These are phyloP conservation scores for Thermoascus crustaceus DNA, from an alignment of 2,329 filamentous ascomycete species.

Conservation along the genomic window DNA sequence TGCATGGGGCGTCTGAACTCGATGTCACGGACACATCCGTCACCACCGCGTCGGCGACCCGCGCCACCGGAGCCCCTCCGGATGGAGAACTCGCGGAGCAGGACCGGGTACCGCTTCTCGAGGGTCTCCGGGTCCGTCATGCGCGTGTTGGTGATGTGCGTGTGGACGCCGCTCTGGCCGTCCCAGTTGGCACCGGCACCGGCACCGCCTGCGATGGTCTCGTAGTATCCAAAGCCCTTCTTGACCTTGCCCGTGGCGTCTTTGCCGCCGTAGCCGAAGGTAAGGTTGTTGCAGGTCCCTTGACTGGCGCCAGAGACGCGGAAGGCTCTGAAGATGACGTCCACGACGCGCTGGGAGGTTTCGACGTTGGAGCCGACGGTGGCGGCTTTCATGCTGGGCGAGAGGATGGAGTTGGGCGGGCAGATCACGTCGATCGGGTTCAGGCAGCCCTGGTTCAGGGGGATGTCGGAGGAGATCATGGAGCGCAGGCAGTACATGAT, in stretches of 20 bases:
- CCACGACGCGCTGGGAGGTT: conserved; percentile 70
- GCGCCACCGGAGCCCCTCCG: conserved; percentile 56
- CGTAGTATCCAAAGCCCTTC: conserved; percentile 80
- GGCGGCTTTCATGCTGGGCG: conserved; percentile 66
- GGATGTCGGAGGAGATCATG: conserved; percentile 73
- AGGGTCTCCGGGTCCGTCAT: conserved; percentile 80
- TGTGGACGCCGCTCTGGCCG: conserved; percentile 69
- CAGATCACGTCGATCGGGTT: conserved; percentile 67
- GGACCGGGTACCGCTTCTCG: conserved; percentile 68
- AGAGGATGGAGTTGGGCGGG: conserved; percentile 63
- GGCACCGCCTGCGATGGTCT: conserved; percentile 74
- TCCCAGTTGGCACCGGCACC: conserved; percentile 70
- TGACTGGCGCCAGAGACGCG: conserved; percentile 69
- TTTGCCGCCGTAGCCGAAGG: conserved; percentile 72
- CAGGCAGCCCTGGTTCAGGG: conserved; percentile 78
- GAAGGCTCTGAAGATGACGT: conserved; percentile 76
- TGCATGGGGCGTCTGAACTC: conserved; percentile 76
- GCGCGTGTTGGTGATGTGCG: conserved; percentile 81
- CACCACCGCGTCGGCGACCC: conserved; percentile 62
- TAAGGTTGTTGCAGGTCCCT: conserved; percentile 77
- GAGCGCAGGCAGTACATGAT: conserved; percentile 81
- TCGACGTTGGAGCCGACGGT: conserved; percentile 79
- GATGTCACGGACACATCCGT: conserved; percentile 73
- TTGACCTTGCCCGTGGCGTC: conserved; percentile 46
- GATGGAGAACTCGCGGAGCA: conserved; percentile 64